Evolutionary conservation across 345 rosid genomes (phyloP).

Genomic region (Mercurialis annua): DNA sequence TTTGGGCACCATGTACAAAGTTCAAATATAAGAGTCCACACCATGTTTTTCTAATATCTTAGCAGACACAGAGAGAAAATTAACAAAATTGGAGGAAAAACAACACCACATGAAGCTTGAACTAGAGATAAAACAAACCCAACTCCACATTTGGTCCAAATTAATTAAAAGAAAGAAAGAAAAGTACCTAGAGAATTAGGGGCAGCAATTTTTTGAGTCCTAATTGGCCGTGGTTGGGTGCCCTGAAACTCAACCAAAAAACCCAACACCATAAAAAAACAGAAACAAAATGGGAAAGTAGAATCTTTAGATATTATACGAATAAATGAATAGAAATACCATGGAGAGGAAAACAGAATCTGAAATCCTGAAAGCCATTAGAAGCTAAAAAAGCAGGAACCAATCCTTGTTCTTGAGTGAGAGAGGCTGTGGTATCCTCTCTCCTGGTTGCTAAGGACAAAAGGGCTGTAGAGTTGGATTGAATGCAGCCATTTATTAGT

Average conservation of each 20-base stretch:
- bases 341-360: conserved; percentile 53
- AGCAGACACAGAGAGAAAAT: too few species aligned
- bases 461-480: too few species aligned
- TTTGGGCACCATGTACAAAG: neutral
- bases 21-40: neutral
- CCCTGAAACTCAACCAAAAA: conserved; percentile 46
- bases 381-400: conserved; percentile 20
- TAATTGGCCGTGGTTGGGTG: conserved; percentile 42
- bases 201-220: conserved; percentile 42
- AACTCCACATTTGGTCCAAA: neutral
- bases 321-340: conserved; percentile 34
- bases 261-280: conserved; percentile 18
- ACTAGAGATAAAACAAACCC: neutral
- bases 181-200: conserved; percentile 57
- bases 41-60: neutral
- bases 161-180: neutral
- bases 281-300: neutral
- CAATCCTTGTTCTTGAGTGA: too few species aligned
- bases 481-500: too few species aligned
- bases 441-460: neutral
- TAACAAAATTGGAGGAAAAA: too few species aligned
- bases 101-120: neutral
- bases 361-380: conserved; percentile 69
- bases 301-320: neutral
- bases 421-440: neutral